Conservation (phyloP, 768 basidiomycete species). For the Auriscalpium microsporum region DNA sequence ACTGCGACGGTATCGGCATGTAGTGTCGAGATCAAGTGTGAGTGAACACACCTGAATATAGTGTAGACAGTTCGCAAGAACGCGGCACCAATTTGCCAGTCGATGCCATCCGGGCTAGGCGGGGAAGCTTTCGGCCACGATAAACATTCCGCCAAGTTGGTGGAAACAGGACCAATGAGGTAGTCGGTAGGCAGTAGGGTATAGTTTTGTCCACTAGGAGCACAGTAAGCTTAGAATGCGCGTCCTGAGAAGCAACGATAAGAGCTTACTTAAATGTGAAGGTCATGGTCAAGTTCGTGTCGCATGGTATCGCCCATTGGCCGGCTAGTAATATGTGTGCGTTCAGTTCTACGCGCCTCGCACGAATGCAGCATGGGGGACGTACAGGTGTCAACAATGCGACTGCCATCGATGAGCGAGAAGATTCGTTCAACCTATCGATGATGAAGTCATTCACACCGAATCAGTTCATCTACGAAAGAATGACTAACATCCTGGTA, state of each 20-base stretch:
- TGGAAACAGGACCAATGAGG: constrained; percentile 59
- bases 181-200: constrained; percentile 69
- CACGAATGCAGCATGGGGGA: not conserved
- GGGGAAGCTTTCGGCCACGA: constrained; percentile 64
- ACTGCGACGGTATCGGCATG: constrained; percentile 26
- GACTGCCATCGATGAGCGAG: constrained; percentile 47
- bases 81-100: constrained; percentile 71
- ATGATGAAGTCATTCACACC: not conserved
- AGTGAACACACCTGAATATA: constrained; percentile 51
- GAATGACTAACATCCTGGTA: constrained; percentile 55
- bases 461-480: not conserved
- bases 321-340: constrained; percentile 31
- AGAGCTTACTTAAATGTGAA: constrained; percentile 60
- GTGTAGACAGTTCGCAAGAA: constrained; percentile 75
- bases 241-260: not conserved
- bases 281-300: constrained; percentile 45
- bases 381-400: constrained; percentile 58
- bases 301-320: constrained; percentile 72
- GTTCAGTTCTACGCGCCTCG: no score
- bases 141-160: constrained; percentile 59
- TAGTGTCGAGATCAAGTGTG: not conserved
- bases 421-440: constrained; percentile 60
- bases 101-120: constrained; percentile 65
- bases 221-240: not conserved
- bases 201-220: constrained; percentile 39